A percentile compares a stretch with the other conserved stretches of the same genome.
These are phyloP conservation scores for Wickerhamomyces canadensis DNA, from an alignment of 805 yeast genomes.

Conservation along the genomic window DNA sequence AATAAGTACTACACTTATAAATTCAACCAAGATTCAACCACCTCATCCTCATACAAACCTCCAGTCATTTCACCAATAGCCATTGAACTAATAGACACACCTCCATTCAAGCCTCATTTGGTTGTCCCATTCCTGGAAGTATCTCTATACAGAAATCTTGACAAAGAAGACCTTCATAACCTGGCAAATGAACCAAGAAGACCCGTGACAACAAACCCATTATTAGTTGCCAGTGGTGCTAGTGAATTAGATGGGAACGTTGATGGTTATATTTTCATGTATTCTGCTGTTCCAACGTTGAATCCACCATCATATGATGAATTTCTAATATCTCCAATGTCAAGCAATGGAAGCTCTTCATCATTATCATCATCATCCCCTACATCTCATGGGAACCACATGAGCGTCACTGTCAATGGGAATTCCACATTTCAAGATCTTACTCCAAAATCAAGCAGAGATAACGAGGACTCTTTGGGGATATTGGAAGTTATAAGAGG, in stretches of 20 bases:
- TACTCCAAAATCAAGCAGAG: constrained; percentile 1
- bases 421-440: too few relatives aligned
- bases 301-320: constrained; percentile 54
- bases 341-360: too few relatives aligned
- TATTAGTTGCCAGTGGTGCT: constrained; percentile 74
- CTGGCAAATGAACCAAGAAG: constrained; percentile 58
- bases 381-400: too few relatives aligned
- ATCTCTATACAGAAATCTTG: constrained; percentile 57
- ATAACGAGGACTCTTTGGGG: constrained; percentile 14
- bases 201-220: constrained; percentile 59
- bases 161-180: constrained; percentile 52
- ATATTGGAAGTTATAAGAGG: constrained; percentile 41
- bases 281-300: constrained; percentile 60
- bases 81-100: constrained; percentile 70
- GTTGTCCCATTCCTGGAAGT: constrained; percentile 75
- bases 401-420: too few relatives aligned
- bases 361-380: too few relatives aligned
- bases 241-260: constrained; percentile 69
- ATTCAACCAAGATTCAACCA: constrained; percentile 6
- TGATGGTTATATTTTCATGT: constrained; percentile 69
- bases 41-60: constrained; percentile 30
- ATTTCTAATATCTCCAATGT: constrained; percentile 12
- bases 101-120: constrained; percentile 59
- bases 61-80: constrained; percentile 56
- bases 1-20: constrained; percentile 17